Conservation (phyloP, 169 alveolate genomes). For the Perkinsus marinus region DNA sequence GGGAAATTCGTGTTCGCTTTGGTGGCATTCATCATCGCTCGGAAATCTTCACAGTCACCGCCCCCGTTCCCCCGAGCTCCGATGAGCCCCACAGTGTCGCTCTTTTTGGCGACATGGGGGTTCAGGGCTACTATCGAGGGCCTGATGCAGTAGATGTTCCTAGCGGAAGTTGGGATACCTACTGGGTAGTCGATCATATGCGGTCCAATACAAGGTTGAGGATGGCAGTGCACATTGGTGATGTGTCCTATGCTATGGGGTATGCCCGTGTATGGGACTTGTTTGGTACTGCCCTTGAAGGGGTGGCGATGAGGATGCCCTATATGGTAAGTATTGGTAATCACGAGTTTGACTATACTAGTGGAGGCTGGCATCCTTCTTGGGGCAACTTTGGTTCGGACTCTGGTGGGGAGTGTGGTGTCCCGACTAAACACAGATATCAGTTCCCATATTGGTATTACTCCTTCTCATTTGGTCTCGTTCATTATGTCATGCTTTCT, state of each 20-base stretch:
- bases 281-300: not conserved
- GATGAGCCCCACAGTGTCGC: not conserved
- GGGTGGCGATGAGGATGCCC: not conserved
- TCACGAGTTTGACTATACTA: not conserved
- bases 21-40: not conserved
- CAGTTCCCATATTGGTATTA: not conserved
- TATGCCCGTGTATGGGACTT: not conserved
- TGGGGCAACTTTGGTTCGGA: not conserved
- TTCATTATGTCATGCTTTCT: not conserved
- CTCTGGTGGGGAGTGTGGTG: not conserved
- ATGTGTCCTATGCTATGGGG: not conserved
- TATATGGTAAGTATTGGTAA: not conserved
- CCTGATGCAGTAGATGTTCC: not conserved
- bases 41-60: not conserved
- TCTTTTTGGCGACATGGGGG: not conserved
- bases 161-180: not conserved
- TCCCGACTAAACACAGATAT: not conserved
- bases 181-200: not conserved
- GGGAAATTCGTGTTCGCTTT: not conserved
- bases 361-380: not conserved
- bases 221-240: not conserved
- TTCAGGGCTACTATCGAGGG: not conserved
- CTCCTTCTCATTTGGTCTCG: not conserved
- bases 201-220: not conserved
- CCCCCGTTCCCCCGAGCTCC: not conserved